phyloP scores from a whole-genome alignment of 139 green algal species.

The Tetratostichococcus sp. region DNA sequence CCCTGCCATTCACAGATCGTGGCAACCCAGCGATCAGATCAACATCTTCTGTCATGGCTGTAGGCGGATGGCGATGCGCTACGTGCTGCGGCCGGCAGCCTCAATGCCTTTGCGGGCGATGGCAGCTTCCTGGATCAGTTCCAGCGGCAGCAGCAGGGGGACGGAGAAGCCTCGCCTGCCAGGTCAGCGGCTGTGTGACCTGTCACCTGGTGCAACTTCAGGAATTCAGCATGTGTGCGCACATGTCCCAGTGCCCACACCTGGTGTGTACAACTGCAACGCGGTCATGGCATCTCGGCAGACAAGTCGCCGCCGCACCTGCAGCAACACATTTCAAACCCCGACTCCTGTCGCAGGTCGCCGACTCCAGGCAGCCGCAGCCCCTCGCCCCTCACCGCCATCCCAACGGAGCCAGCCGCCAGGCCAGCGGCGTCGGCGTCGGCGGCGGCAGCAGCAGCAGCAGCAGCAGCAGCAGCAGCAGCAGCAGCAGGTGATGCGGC shows the following conservation, averaged over 20 bases:
- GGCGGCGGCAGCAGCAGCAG: background rate
- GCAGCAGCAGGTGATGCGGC: background rate
- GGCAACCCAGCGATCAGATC: too few relatives aligned
- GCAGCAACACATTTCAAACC: too few relatives aligned
- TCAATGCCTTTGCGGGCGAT: slow-evolving; percentile 69
- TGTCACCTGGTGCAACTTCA: too few relatives aligned
- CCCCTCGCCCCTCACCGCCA: background rate
- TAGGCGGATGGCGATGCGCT: slow-evolving; percentile 5
- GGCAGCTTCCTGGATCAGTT: slow-evolving; percentile 69
- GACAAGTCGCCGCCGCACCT: too few relatives aligned
- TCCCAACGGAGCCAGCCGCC: background rate
- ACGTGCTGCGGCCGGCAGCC: slow-evolving; percentile 25
- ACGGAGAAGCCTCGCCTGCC: background rate
- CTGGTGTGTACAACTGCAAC: too few relatives aligned
- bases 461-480: background rate
- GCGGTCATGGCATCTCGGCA: too few relatives aligned
- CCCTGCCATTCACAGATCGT: too few relatives aligned
- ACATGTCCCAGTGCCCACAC: too few relatives aligned
- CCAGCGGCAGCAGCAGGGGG: slow-evolving; percentile 4
- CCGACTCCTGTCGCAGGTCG: background rate
- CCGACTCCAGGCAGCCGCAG: background rate
- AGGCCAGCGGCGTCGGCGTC: background rate
- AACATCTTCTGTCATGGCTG: background rate
- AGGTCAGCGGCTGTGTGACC: background rate
- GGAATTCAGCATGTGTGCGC: too few relatives aligned